Percentiles rank a stretch among this genome's conserved stretches.
Evolutionary conservation across 2,329 filamentous ascomycete species (phyloP).

Genomic region (Domatiomyces globalis): DNA sequence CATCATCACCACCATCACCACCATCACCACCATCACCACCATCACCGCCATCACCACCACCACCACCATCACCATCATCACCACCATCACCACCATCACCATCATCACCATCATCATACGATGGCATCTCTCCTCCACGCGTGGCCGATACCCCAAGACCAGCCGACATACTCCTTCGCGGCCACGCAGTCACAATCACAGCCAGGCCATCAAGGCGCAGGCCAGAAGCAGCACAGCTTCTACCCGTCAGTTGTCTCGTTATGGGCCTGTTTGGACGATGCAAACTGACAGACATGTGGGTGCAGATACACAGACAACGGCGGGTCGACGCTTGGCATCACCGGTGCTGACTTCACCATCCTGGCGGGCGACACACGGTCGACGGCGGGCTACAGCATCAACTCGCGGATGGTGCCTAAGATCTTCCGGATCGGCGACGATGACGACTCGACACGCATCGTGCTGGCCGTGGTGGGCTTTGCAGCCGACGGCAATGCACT

Average conservation of each 20-base stretch:
- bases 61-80: no score
- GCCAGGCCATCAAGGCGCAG: conserved; percentile 27
- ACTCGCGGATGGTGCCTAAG: conserved; percentile 88
- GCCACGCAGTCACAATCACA: conserved; percentile 28
- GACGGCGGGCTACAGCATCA: conserved; percentile 96
- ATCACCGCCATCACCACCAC: no score
- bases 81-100: neutral
- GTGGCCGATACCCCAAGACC: conserved; percentile 36
- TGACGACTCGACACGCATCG: conserved; percentile 68
- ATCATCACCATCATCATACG: conserved; percentile 10
- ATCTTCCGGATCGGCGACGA: conserved; percentile 95
- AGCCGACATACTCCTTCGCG: conserved; percentile 47
- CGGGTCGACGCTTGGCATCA: conserved; percentile 88
- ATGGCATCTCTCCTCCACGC: conserved; percentile 43
- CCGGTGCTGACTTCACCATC: conserved; percentile 86
- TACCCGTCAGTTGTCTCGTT: conserved; percentile 56
- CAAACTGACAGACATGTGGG: conserved; percentile 1
- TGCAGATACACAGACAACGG: conserved; percentile 83
- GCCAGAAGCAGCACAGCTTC: conserved; percentile 61
- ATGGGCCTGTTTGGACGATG: neutral
- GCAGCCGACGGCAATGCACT: conserved; percentile 87
- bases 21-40: conserved; percentile 1
- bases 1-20: conserved; percentile 1
- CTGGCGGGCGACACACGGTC: conserved; percentile 94
- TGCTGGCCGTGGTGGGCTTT: conserved; percentile 90